phyloP scores from a whole-genome alignment of 2,329 filamentous ascomycete species.

The Leptographium flavum region DNA sequence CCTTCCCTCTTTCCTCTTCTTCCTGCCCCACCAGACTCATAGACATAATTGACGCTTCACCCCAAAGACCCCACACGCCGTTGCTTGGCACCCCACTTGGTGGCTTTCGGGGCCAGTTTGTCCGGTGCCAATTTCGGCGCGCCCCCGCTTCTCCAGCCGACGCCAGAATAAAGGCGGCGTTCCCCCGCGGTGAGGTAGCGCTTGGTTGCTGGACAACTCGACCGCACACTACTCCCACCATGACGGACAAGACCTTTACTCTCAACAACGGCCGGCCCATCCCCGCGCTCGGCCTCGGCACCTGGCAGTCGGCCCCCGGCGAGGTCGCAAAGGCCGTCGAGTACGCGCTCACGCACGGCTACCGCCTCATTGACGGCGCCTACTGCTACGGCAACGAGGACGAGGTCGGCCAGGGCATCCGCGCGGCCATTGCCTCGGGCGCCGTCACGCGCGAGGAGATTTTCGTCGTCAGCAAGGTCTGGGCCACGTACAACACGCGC shows the following conservation, averaged over 20 bases:
- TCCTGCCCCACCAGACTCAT: background rate
- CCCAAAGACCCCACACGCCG: background rate
- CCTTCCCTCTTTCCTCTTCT: background rate
- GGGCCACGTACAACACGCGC: slow-evolving; percentile 63
- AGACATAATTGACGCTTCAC: background rate
- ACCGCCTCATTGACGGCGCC: slow-evolving; percentile 53
- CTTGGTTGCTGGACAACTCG: too few relatives aligned
- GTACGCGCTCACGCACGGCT: slow-evolving; percentile 41
- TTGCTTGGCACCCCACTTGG: background rate
- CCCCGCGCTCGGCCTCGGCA: slow-evolving; percentile 49
- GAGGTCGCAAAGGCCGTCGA: slow-evolving; percentile 44
- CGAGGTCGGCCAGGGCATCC: slow-evolving; percentile 66
- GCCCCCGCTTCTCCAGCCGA: background rate
- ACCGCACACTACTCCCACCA: slow-evolving; percentile 19
- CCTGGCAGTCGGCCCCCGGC: slow-evolving; percentile 48
- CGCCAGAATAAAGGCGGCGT: too few relatives aligned
- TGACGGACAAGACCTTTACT: slow-evolving; percentile 43
- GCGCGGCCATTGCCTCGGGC: slow-evolving; percentile 55
- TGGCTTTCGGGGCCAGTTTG: slow-evolving; percentile 4
- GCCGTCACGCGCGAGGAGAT: slow-evolving; percentile 63
- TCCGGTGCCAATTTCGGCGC: background rate
- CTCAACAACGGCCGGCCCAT: slow-evolving; percentile 52
- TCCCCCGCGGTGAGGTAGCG: too few relatives aligned
- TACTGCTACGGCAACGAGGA: slow-evolving; percentile 73
- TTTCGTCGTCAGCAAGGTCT: slow-evolving; percentile 76